Conservation (phyloP, 2,329 filamentous ascomycete genomes). For the Diaporthe helianthi region DNA sequence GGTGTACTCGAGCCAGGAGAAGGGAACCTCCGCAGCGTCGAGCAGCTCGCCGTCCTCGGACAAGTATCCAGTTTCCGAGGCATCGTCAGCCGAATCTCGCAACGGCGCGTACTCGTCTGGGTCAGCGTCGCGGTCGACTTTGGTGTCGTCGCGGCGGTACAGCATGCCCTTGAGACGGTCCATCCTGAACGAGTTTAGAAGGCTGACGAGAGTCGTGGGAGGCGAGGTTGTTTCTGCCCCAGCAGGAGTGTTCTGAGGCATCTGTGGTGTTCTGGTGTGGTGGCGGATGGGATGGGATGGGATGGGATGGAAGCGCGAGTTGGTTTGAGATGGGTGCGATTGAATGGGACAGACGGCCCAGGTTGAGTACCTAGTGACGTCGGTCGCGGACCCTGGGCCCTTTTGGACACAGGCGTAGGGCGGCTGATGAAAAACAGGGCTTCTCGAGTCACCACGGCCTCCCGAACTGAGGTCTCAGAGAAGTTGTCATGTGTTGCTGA, state of each 20-base stretch:
- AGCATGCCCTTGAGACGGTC: conserved; percentile 32
- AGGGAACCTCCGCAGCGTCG: conserved; percentile 55
- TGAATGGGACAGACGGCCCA: background rate
- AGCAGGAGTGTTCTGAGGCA: conserved; percentile 12
- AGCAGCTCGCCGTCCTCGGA: conserved; percentile 40
- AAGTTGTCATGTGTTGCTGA: conserved; percentile 3
- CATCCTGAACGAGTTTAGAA: conserved; percentile 30
- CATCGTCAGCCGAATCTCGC: conserved; percentile 41
- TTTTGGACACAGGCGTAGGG: background rate
- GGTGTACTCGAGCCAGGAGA: conserved; percentile 86
- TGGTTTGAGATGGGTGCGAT: background rate
- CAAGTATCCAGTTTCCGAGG: conserved; percentile 30
- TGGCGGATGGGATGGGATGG: no score
- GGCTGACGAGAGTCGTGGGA: background rate
- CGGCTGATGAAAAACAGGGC: background rate
- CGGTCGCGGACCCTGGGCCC: background rate
- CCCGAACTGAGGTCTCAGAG: background rate
- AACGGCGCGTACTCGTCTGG: conserved; percentile 36
- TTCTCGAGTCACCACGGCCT: background rate
- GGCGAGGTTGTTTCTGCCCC: background rate
- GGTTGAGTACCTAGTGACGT: conserved; percentile 21
- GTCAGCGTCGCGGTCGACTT: conserved; percentile 37
- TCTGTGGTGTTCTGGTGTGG: background rate
- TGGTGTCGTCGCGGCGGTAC: conserved; percentile 39
- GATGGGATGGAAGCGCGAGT: background rate